phyloP scores from a whole-genome alignment of 139 green algal genomes.

The Klebsormidium nitens region DNA sequence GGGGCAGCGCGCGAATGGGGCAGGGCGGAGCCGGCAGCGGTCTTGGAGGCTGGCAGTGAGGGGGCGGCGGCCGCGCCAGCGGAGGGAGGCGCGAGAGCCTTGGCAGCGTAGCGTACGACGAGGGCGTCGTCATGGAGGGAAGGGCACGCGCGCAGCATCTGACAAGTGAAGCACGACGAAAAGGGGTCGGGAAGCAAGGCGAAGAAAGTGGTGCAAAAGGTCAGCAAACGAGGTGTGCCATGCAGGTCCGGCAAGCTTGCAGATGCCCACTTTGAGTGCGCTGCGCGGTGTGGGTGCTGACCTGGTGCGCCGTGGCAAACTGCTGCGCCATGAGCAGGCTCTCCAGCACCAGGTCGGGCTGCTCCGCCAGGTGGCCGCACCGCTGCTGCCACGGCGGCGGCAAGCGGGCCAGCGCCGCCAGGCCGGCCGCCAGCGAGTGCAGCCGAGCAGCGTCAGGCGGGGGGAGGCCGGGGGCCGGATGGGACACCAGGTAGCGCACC shows the following conservation, averaged over 20 bases:
- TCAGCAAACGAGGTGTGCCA: too few species aligned
- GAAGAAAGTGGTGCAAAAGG: too few species aligned
- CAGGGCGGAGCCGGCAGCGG: too few species aligned
- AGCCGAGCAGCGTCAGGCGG: slow-evolving; percentile 2
- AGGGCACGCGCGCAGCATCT: slow-evolving; percentile 20
- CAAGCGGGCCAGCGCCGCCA: slow-evolving; percentile 12
- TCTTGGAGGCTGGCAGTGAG: too few species aligned
- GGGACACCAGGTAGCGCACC: slow-evolving; percentile 12
- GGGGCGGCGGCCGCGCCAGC: too few species aligned
- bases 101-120: slow-evolving; percentile 21
- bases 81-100: slow-evolving; percentile 21
- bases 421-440: slow-evolving; percentile 10
- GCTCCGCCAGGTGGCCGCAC: slow-evolving; percentile 11
- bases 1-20: too few species aligned
- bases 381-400: slow-evolving; percentile 21
- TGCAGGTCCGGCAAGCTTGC: too few species aligned
- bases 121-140: slow-evolving; percentile 22
- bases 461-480: not conserved
- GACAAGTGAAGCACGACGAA: too few species aligned
- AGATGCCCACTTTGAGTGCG: too few species aligned
- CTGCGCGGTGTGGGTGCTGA: too few species aligned
- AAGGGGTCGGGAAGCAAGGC: too few species aligned
- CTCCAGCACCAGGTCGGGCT: slow-evolving; percentile 26
- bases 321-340: slow-evolving; percentile 32
- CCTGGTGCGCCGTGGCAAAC: slow-evolving; percentile 7